Evolutionary conservation across 768 basidiomycete species (phyloP).

Genomic region (Naganishia vaughanmartiniae): DNA sequence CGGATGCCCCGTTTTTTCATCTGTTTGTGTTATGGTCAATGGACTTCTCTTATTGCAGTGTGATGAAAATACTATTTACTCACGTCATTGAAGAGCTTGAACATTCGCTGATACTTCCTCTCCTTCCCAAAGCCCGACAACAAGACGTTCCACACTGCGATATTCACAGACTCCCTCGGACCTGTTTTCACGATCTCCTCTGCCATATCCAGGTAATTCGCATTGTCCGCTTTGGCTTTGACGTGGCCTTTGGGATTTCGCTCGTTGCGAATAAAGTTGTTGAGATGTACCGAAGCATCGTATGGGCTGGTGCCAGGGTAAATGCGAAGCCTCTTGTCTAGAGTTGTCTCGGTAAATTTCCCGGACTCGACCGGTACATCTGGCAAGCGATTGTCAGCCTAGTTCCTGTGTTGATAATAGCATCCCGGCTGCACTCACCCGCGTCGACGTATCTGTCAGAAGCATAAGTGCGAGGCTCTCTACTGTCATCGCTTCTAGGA

Average conservation of each 20-base stretch:
- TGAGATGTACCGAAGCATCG: slow-evolving; percentile 16
- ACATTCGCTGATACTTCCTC: slow-evolving; percentile 42
- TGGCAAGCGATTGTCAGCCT: neutral
- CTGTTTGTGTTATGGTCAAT: slow-evolving; percentile 28
- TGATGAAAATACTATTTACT: slow-evolving; percentile 25
- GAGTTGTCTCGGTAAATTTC: neutral
- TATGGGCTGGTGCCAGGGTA: slow-evolving; percentile 15
- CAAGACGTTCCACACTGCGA: slow-evolving; percentile 45
- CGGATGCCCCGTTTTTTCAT: slow-evolving; percentile 51
- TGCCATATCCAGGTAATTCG: slow-evolving; percentile 15
- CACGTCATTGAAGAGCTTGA: slow-evolving; percentile 47
- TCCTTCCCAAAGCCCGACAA: slow-evolving; percentile 39
- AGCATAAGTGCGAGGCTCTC: neutral
- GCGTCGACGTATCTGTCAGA: neutral
- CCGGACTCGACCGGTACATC: neutral
- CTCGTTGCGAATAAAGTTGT: slow-evolving; percentile 11
- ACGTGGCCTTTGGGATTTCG: neutral
- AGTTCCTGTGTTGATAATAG: neutral
- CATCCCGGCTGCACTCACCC: neutral
- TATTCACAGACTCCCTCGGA: slow-evolving; percentile 36
- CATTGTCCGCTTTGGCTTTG: neutral
- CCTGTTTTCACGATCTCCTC: slow-evolving; percentile 34
- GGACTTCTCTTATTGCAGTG: neutral
- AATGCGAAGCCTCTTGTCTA: slow-evolving; percentile 9
- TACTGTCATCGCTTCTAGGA: neutral